Base-by-base conservation (phyloP, 1,139 yeast genomes). In the Spencermartinsiella ligniputridi region DNA sequence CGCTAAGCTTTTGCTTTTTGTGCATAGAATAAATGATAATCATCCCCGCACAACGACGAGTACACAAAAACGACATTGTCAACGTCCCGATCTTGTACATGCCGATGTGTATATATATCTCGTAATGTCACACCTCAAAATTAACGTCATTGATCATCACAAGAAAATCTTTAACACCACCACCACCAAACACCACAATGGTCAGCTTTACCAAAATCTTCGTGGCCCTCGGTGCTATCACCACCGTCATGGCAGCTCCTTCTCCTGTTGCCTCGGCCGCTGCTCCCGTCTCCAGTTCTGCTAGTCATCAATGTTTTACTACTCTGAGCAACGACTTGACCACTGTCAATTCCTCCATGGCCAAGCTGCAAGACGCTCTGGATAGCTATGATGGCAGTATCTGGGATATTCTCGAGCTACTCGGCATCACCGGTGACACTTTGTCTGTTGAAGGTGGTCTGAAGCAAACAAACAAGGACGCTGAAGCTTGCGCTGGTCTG, bases 401-500 rank as follows among this genome's bases (percentile, higher is more conserved):
- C 32, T 27, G 32, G 32, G 32, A 27, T 27, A 27, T 27, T n/a
- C 32, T 27, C n/a, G 32, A 27, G 15, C 32, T 27, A 15, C 32
- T 27, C 13, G 32, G 32, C 8, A 27, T 27, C 32, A 27, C 32
- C 32, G 32, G 32, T 5, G 32, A 27, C 32, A 27, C 15, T 27
- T 15, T 27, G 32, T 27, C 32, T 5, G 15, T 27, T n/a, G 32
- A 27, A 15, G 32, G 32, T 9, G 32, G 32, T 8, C 32, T 27
- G 15, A 27, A 27, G 15, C 12, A n/a, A 6, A 27, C 32, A 9
- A 27, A 27, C 32, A 11, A 9, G 32, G 32, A 27, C 32, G 32
- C 32, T 27, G 5, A 27, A 27, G n/a, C 8, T 6, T 27, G 32
- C 15, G 32, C 13, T n/a, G 13, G 8, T 6, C 32, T 27, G 12